phyloP scores from a whole-genome alignment of 805 yeast species.

The Ogataea nakhonphanomensis region DNA sequence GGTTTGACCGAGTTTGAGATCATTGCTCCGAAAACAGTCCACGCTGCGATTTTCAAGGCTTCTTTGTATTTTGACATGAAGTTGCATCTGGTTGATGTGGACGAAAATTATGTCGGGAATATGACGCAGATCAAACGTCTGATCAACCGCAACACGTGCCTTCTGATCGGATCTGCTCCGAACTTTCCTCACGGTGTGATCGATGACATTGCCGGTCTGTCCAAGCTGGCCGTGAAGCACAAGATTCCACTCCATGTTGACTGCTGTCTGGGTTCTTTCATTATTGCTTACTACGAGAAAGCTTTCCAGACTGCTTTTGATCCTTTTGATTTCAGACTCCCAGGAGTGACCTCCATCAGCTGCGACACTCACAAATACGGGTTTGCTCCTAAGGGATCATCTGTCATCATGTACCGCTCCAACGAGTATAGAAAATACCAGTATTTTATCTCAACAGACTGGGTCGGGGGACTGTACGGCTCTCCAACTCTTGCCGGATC shows the following conservation, averaged over 20 bases:
- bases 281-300: constrained; percentile 72
- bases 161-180: constrained; percentile 92
- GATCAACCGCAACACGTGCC: constrained; percentile 75
- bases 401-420: constrained; percentile 84
- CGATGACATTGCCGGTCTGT: constrained; percentile 77
- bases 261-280: constrained; percentile 91
- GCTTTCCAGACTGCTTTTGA: constrained; percentile 42
- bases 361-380: constrained; percentile 99
- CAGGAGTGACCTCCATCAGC: constrained; percentile 96
- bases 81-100: constrained; percentile 75
- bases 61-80: constrained; percentile 86
- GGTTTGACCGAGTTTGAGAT: constrained; percentile 78
- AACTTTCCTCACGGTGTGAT: constrained; percentile 96
- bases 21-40: constrained; percentile 84
- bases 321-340: constrained; percentile 77
- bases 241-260: constrained; percentile 92
- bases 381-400: constrained; percentile 96
- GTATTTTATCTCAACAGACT: constrained; percentile 75
- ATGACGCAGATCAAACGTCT: constrained; percentile 55
- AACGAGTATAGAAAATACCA: constrained; percentile 69
- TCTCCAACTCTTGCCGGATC: constrained; percentile 97
- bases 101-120: constrained; percentile 65
- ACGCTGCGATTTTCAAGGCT: constrained; percentile 95
- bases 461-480: constrained; percentile 96
- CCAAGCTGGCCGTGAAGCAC: constrained; percentile 59